Conservation (phyloP, 257 asterid genomes). For the Solanum neorickii region DNA sequence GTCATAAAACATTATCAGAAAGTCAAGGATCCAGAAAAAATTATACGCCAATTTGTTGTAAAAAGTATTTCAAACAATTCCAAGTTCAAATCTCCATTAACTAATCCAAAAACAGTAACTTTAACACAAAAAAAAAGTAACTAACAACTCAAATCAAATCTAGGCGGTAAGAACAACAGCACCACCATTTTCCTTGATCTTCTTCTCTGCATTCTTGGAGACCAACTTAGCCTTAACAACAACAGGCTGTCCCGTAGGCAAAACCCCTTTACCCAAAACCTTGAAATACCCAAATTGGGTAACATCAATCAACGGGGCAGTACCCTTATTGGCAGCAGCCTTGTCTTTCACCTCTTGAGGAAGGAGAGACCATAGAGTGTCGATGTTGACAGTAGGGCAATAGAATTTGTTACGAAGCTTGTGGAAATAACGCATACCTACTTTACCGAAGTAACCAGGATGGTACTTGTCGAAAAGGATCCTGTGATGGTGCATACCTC, state of each 20-base stretch:
- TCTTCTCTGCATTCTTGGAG: slow-evolving; percentile 17
- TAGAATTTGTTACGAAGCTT: slow-evolving; percentile 17
- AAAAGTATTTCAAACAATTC: too few relatives aligned
- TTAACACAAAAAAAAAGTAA: not conserved
- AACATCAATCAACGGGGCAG: slow-evolving; percentile 12
- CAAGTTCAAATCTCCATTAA: too few relatives aligned
- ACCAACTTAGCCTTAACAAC: slow-evolving; percentile 18
- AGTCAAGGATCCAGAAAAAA: not conserved
- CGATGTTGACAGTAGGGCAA: slow-evolving; percentile 17
- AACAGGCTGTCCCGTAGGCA: slow-evolving; percentile 2
- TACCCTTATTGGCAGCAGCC: not conserved
- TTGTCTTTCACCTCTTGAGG: slow-evolving; percentile 10
- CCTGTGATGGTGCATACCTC: slow-evolving; percentile 32
- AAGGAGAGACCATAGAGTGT: slow-evolving; percentile 13
- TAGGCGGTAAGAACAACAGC: slow-evolving; percentile 24
- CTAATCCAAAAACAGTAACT: not conserved
- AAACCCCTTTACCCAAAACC: slow-evolving; percentile 19
- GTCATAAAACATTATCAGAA: not conserved
- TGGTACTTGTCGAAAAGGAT: slow-evolving; percentile 31
- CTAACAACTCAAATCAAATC: not conserved
- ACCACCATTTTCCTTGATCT: slow-evolving; percentile 23
- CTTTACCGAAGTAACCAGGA: slow-evolving; percentile 30
- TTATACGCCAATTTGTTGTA: not conserved
- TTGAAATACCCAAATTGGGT: slow-evolving; percentile 13
- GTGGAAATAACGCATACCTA: slow-evolving; percentile 26